Evolutionary conservation across 768 basidiomycete genomes (phyloP).

Genomic region (Dentipellis fragilis): DNA sequence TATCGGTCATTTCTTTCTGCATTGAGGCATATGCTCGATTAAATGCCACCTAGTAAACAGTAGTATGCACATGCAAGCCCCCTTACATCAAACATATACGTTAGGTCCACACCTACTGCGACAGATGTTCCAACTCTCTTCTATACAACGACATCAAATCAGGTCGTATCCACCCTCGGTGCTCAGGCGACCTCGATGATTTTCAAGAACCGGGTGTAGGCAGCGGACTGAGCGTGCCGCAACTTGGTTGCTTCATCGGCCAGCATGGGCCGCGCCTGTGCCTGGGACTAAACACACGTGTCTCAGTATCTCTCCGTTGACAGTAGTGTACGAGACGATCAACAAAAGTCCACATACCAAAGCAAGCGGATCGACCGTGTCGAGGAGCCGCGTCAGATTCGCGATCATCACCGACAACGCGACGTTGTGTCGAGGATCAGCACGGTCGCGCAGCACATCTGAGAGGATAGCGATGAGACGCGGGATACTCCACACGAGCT

Average conservation of each 20-base stretch:
- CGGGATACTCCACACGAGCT: constrained; percentile 47
- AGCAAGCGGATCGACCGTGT: constrained; percentile 47
- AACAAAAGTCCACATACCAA: constrained; percentile 36
- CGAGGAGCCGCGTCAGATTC: constrained; percentile 46
- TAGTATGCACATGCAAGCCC: no score
- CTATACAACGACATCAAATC: no score
- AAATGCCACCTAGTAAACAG: no score
- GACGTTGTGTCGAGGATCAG: constrained; percentile 56
- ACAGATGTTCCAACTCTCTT: no score
- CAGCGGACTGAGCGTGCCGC: constrained; percentile 6
- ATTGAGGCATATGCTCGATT: no score
- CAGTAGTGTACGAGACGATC: not conserved
- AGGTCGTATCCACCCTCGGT: no score
- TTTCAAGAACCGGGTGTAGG: constrained; percentile 10
- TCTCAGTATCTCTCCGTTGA: not conserved
- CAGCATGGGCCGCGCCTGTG: constrained; percentile 6
- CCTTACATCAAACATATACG: no score
- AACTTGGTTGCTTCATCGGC: constrained; percentile 11
- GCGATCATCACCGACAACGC: constrained; percentile 68
- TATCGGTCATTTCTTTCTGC: no score
- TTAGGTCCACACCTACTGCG: no score
- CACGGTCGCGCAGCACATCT: constrained; percentile 47
- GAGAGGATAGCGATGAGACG: constrained; percentile 60
- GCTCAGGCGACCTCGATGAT: constrained; percentile 4
- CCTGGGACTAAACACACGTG: constrained; percentile 1